Conservation (phyloP, 176 grass and related monocot species). For the Cymbopogon citratus region DNA sequence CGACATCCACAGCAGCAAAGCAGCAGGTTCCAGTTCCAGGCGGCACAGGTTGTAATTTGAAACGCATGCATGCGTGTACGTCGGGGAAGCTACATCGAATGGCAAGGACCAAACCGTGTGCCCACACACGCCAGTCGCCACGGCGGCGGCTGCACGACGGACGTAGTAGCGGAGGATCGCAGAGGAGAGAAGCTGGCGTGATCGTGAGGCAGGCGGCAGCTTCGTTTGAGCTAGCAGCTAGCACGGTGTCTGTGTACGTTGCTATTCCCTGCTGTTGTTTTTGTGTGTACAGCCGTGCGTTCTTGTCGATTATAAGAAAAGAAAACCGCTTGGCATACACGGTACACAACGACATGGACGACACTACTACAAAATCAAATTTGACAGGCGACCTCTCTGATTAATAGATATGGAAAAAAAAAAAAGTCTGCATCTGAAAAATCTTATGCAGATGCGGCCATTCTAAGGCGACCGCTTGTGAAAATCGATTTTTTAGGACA, state of each 20-base stretch:
- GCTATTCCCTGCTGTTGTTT: background rate
- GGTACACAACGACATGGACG: no score
- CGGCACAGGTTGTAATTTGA: background rate
- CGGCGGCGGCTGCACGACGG: background rate
- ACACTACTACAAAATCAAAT: no score
- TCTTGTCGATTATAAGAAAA: background rate
- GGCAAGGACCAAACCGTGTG: background rate
- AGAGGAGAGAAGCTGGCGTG: background rate
- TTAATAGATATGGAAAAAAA: no score
- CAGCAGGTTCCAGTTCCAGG: background rate
- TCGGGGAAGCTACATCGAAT: background rate
- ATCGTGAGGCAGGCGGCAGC: background rate
- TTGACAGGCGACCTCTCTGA: no score
- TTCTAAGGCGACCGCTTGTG: no score
- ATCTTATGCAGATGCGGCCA: no score
- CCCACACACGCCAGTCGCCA: background rate
- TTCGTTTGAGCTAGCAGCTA: background rate
- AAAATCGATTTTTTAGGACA: no score
- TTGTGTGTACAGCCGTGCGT: background rate
- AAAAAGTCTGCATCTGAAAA: no score
- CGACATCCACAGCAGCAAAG: background rate
- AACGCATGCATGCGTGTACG: background rate
- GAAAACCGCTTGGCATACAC: background rate
- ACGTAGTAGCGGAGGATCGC: background rate
- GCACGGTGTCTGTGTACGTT: background rate